Evolutionary conservation across 352 stramenopile species (phyloP), one percentile per base, ranked within the genome.

Genomic region (Pythium angustatum): DNA sequence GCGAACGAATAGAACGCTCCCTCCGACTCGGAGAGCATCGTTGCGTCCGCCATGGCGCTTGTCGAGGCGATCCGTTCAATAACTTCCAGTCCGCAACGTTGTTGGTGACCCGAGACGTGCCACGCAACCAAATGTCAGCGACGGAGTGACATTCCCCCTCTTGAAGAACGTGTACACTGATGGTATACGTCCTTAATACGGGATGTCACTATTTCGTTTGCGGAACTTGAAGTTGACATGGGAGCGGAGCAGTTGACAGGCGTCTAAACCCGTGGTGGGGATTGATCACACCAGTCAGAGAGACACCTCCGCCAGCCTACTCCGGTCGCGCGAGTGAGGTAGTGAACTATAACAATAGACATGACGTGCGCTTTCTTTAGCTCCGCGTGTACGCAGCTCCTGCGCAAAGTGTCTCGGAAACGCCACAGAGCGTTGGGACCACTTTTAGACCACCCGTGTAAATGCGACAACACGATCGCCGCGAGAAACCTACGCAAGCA

Each of bases 1-100:
- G 63, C 68, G 67, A 95, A 95, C 53, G 84, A 86, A 78, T 92
- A 92, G 69, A 94, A 90, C 49, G 85, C 85, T 43, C 71, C 81
- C 71, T 94, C 83, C 19, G 81, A 75, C 72, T 94, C 85, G 54
- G 81, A 84, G 49, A 87, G 51, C 51, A 76, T 34, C 68, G 58
- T 53, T 11, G 69, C 62, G 60, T 48, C 34, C 58, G 58, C 34
- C 56, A 59, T 63, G 17, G 40, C 11, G 2, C 33, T 44, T 17
- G 55, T 19, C 48, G 28, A 14, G 8, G 22, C 22, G 53, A 33
- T 24, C 34, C 7, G 34, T 9, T 10, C 2, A 15, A 41, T 19
- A 27, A n/a, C n/a, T n/a, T 27, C 15, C 17, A 47, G n/a, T 15
- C n/a, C 36, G 38, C 24, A 14, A 27, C 3, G 19, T 10, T 1